Evolutionary conservation across 108 stramenopile genomes (phyloP), one percentile per base, ranked within the genome.

Genomic region (Thalassiosira profunda): DNA sequence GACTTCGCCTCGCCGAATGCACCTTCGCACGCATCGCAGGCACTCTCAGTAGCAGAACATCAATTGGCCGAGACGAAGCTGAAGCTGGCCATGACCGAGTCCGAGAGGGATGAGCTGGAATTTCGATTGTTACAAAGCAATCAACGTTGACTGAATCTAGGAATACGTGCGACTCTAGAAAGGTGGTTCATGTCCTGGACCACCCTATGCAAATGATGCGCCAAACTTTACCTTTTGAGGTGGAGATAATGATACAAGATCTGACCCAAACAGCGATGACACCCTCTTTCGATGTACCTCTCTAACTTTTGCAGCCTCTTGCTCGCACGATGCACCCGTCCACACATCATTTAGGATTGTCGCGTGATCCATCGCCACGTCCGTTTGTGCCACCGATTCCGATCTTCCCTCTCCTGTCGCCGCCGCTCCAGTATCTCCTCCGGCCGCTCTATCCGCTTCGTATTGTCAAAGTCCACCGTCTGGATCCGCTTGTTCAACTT

Each of bases 391-490:
- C 94, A 95, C 10, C 52, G 63, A 76, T 92, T 95, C 30, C 88
- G 74, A 36, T 74, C 73, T 67, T 95, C 91, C 35, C 94, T 79
- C 78, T 94, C 93, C 61, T 74, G 49, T 45, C 83, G 72, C 18
- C 93, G 70, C 41, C 90, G 70, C 42, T 85, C 93, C 68, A 95
- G 74, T 29, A 95, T 84, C 60, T 95, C 94, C 15, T 95, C 91
- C 9, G 94, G 94, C 51, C 94, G 69, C 58, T 92, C 89, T 65
- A 95, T 95, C 31, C 94, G 61, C 76, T 88, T 90, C 6, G 94
- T 95, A 68, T 95, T 95, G 75, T 95, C 94, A 67, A 91, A 95
- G 43, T 90, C 88, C 57, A 74, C 49, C 21, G 72, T 64, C 31
- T 82, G 64, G 23, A 89, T 77, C 18, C 52, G 63, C 52, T 88